Conservation (phyloP, 352 stramenopile genomes). For the Plasmopara viticola region DNA sequence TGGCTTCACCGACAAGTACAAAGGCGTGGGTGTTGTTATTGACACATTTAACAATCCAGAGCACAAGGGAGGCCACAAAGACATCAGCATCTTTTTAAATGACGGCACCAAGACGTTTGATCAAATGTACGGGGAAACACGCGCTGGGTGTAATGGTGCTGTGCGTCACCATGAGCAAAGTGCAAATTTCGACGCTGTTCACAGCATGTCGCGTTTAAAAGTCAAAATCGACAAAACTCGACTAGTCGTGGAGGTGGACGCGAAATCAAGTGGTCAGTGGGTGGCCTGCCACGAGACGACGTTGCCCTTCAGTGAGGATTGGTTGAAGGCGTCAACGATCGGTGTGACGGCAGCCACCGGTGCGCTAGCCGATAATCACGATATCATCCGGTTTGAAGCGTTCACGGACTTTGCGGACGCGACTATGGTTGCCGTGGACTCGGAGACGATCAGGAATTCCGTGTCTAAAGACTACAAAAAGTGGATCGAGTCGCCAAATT, state of each 20-base stretch:
- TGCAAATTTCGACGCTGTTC: slow-evolving; percentile 67
- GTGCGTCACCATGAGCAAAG: slow-evolving; percentile 79
- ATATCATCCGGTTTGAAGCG: slow-evolving; percentile 71
- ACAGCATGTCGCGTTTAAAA: slow-evolving; percentile 77
- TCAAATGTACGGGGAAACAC: slow-evolving; percentile 57
- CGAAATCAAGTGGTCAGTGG: slow-evolving; percentile 48
- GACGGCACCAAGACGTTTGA: slow-evolving; percentile 68
- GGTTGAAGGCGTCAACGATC: slow-evolving; percentile 51
- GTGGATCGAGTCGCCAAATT: slow-evolving; percentile 75
- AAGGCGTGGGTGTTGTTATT: slow-evolving; percentile 67
- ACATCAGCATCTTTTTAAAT: slow-evolving; percentile 78
- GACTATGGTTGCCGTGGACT: slow-evolving; percentile 39
- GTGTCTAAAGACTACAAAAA: slow-evolving; percentile 84
- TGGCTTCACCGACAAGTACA: slow-evolving; percentile 74
- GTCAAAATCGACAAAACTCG: slow-evolving; percentile 58
- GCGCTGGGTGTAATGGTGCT: slow-evolving; percentile 64
- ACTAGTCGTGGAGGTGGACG: slow-evolving; percentile 69
- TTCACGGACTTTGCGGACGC: slow-evolving; percentile 55
- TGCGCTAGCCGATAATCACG: slow-evolving; percentile 80
- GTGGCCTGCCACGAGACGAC: slow-evolving; percentile 54
- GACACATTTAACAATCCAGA: slow-evolving; percentile 84
- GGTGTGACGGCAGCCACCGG: slow-evolving; percentile 75
- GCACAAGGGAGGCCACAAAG: slow-evolving; percentile 78
- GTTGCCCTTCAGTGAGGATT: slow-evolving; percentile 59
- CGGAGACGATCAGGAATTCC: slow-evolving; percentile 66